phyloP scores from a whole-genome alignment of 192 early-diverging fungal species.

The Funneliformis geosporum region DNA sequence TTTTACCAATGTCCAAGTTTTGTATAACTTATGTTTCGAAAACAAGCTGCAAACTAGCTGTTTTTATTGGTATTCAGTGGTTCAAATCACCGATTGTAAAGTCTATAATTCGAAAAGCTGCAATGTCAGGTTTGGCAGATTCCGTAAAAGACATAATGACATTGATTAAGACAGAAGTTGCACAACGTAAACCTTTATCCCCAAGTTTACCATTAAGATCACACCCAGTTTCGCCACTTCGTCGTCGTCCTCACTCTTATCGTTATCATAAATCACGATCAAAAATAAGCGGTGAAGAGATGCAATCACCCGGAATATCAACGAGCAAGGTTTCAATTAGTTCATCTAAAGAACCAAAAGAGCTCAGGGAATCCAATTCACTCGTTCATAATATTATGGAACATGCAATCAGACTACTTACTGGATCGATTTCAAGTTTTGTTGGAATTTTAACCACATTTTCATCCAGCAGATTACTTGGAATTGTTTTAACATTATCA shows the following conservation, averaged over 20 bases:
- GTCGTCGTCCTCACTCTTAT: conserved; percentile 10
- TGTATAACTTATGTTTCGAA: conserved; percentile 67
- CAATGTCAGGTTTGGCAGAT: conserved; percentile 59
- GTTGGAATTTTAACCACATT: background rate
- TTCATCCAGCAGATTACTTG: background rate
- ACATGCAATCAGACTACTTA: background rate
- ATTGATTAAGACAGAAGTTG: conserved; percentile 49
- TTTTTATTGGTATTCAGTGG: conserved; percentile 63
- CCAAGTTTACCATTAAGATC: background rate
- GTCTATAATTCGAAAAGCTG: conserved; percentile 60
- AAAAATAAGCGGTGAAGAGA: conserved; percentile 29
- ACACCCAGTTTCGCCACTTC: background rate
- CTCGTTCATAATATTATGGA: background rate
- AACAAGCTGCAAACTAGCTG: conserved; percentile 53
- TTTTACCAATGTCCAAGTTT: conserved; percentile 59
- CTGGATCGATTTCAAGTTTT: background rate
- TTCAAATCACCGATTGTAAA: conserved; percentile 73
- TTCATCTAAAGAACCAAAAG: background rate
- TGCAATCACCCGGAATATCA: conserved; percentile 15
- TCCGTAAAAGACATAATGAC: conserved; percentile 48
- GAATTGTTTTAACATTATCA: conserved; percentile 10
- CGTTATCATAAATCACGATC: background rate
- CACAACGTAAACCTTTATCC: conserved; percentile 1
- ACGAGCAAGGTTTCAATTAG: background rate
- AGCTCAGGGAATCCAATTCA: background rate